These are phyloP conservation scores for Alternaria metachromatica DNA, from an alignment of 2,329 filamentous ascomycete genomes.

Conservation along the genomic window DNA sequence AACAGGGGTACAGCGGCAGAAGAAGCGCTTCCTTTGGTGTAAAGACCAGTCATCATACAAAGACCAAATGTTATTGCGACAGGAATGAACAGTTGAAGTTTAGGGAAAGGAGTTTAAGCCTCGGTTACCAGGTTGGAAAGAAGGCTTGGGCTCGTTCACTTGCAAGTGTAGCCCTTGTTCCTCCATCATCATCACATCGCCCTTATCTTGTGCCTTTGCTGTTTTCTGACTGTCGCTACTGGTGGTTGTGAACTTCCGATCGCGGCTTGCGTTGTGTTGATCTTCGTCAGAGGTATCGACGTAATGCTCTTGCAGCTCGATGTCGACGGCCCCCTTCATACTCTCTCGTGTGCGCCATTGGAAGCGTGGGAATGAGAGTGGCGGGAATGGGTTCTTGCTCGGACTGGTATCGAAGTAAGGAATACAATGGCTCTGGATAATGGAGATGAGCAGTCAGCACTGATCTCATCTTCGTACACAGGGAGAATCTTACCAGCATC, in stretches of 20 bases:
- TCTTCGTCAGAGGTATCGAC: not conserved
- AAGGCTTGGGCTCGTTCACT: no score
- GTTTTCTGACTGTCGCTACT: not conserved
- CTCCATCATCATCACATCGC: no score
- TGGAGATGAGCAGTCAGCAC: no score
- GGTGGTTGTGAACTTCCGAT: not conserved
- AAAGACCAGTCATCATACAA: no score
- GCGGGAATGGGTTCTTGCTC: not conserved
- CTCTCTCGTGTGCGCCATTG: not conserved
- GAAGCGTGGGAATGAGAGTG: not conserved
- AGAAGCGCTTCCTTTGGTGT: not conserved
- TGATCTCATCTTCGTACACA: not conserved
- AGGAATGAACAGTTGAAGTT: no score
- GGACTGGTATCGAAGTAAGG: constrained; percentile 5
- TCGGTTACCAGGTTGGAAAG: no score
- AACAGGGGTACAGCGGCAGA: not conserved
- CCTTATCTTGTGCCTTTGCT: not conserved
- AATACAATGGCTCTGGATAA: constrained; percentile 1
- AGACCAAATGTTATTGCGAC: no score
- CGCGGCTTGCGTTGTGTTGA: not conserved
- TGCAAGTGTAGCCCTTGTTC: no score
- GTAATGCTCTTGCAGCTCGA: not conserved
- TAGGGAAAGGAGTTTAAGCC: no score
- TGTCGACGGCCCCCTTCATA: not conserved
- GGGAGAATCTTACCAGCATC: constrained; percentile 3